A percentile compares a stretch with the other conserved stretches of the same genome.
These are phyloP conservation scores for Cenococcum geophilum DNA, from an alignment of 495 filamentous ascomycete genomes.

Conservation along the genomic window DNA sequence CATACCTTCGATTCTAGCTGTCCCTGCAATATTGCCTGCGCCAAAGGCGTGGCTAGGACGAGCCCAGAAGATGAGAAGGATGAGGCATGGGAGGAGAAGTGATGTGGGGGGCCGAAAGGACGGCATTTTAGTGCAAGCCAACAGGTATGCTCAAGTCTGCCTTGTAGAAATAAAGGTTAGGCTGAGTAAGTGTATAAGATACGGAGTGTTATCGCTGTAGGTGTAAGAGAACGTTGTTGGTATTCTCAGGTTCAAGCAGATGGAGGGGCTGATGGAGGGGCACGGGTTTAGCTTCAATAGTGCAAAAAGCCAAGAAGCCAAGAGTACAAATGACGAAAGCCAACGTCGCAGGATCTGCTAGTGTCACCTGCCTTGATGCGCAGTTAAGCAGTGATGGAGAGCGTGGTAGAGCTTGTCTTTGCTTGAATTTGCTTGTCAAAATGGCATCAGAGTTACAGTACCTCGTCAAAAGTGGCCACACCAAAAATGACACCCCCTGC, in stretches of 20 bases:
- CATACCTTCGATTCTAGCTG: constrained; percentile 70
- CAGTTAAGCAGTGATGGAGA: background rate
- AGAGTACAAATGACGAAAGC: background rate
- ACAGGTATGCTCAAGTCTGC: background rate
- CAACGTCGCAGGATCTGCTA: background rate
- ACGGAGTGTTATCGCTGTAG: background rate
- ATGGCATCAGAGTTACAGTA: background rate
- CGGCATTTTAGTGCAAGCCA: constrained; percentile 16
- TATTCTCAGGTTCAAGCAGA: background rate
- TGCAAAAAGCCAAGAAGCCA: background rate
- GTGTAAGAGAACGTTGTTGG: background rate
- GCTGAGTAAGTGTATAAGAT: background rate
- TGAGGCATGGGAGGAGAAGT: constrained; percentile 43
- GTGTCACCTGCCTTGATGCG: background rate
- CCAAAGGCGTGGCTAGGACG: constrained; percentile 72
- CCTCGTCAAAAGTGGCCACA: too few relatives aligned
- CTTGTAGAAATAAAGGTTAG: background rate
- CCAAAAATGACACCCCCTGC: too few relatives aligned
- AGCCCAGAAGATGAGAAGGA: constrained; percentile 56
- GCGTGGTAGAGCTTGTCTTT: background rate
- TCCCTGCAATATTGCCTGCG: constrained; percentile 73
- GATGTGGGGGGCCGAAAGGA: constrained; percentile 15
- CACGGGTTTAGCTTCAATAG: too few relatives aligned
- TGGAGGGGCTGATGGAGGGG: background rate
- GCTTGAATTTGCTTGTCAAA: background rate